A percentile compares a stretch with the other conserved stretches of the same genome.
phyloP scores from a whole-genome alignment of 192 early-diverging fungal genomes.

The Mortierella alpina region DNA sequence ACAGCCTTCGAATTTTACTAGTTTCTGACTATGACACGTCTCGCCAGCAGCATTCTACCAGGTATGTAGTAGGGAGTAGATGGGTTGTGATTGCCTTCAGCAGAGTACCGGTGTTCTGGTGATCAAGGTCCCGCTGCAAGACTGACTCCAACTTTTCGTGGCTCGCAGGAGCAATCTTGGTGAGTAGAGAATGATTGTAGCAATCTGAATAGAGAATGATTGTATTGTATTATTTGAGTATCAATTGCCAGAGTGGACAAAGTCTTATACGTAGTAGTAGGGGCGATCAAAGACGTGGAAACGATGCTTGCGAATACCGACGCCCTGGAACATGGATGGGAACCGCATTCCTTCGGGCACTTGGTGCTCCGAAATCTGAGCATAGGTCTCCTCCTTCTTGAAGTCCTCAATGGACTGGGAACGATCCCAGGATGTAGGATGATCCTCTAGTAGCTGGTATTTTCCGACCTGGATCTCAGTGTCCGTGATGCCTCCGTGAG shows the following conservation, averaged over 20 bases:
- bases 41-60: too few relatives aligned
- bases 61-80: too few relatives aligned
- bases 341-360: constrained; percentile 68
- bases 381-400: constrained; percentile 67
- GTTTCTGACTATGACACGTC: too few relatives aligned
- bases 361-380: constrained; percentile 64
- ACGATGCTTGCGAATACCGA: constrained; percentile 76
- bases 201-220: neutral
- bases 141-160: too few relatives aligned
- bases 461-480: constrained; percentile 87
- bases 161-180: too few relatives aligned
- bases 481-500: constrained; percentile 84
- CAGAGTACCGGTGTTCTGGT: neutral
- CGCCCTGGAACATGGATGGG: constrained; percentile 74
- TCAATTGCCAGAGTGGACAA: neutral
- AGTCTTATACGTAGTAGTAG: constrained; percentile 67
- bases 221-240: neutral
- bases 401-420: constrained; percentile 41
- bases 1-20: neutral
- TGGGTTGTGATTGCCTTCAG: too few relatives aligned
- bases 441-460: constrained; percentile 69
- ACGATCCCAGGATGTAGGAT: constrained; percentile 36
- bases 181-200: too few relatives aligned
- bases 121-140: neutral
- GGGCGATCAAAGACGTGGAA: constrained; percentile 87